phyloP scores from a whole-genome alignment of 257 asterid genomes.

The Striga asiatica region DNA sequence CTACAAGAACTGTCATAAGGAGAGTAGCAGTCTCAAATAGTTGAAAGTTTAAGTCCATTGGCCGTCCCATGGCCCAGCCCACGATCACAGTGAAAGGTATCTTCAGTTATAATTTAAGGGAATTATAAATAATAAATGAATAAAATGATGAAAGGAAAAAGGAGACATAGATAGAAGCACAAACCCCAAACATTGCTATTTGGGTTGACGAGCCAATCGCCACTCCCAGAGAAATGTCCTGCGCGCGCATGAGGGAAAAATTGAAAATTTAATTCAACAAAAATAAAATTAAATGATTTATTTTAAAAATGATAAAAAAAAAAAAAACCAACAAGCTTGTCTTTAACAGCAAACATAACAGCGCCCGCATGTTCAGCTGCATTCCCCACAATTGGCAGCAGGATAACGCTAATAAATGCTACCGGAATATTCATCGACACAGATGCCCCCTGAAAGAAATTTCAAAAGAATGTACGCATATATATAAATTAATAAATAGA shows the following conservation, averaged over 20 bases:
- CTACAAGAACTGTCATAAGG: constrained; percentile 72
- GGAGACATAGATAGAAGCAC: neutral
- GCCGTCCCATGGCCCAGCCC: constrained; percentile 66
- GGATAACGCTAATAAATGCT: constrained; percentile 72
- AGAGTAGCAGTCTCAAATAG: constrained; percentile 70
- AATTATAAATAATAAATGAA: neutral
- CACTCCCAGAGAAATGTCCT: constrained; percentile 76
- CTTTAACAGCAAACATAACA: constrained; percentile 74
- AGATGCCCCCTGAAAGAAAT: constrained; percentile 73
- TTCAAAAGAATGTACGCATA: neutral
- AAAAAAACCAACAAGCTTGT: constrained; percentile 59
- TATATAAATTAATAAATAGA: too few relatives aligned
- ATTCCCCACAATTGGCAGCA: constrained; percentile 82
- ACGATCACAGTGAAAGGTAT: constrained; percentile 67
- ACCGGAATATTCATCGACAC: constrained; percentile 61
- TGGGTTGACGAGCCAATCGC: constrained; percentile 87
- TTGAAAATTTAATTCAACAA: constrained; percentile 11
- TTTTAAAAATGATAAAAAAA: too few relatives aligned
- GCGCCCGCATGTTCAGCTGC: constrained; percentile 92
- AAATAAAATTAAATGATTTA: constrained; percentile 4
- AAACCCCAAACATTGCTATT: constrained; percentile 84
- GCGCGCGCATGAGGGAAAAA: constrained; percentile 10
- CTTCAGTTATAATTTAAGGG: constrained; percentile 18
- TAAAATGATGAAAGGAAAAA: neutral
- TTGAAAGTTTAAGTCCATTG: constrained; percentile 75